Evolutionary conservation across 2,329 filamentous ascomycete species (phyloP).

Genomic region (Scedosporium aurantiacum): DNA sequence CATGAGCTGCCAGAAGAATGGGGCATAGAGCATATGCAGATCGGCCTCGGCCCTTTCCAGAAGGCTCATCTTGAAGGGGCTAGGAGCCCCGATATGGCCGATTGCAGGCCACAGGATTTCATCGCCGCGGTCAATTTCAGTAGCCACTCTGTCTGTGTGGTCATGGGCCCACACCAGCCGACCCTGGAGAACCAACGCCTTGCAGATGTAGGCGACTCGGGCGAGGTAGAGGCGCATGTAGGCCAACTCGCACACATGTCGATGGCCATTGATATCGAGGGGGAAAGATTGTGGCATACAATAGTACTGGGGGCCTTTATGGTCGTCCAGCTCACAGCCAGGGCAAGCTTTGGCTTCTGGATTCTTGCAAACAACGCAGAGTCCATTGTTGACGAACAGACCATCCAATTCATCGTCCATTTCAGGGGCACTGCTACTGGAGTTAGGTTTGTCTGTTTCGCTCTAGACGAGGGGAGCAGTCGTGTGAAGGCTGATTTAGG

Average conservation of each 20-base stretch:
- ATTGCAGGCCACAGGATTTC: no score
- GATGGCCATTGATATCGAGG: neutral
- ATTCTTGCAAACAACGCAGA: neutral
- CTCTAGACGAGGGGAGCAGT: no score
- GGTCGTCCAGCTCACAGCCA: neutral
- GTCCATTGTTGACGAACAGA: neutral
- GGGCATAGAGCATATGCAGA: neutral
- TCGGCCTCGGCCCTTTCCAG: neutral
- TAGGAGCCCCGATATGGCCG: neutral
- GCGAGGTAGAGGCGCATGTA: neutral
- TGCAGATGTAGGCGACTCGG: neutral
- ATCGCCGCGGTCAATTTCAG: neutral
- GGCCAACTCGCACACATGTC: neutral
- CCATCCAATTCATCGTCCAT: neutral
- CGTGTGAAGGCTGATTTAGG: no score
- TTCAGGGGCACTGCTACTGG: neutral
- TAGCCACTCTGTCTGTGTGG: neutral
- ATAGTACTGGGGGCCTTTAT: neutral
- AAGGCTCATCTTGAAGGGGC: neutral
- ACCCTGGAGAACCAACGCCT: neutral
- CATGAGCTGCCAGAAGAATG: neutral
- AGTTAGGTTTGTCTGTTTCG: no score
- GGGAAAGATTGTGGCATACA: neutral
- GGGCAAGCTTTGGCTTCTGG: neutral
- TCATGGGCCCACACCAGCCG: neutral